Percentiles rank a stretch among this genome's conserved stretches.
Conservation (phyloP, 2,329 filamentous ascomycete species). For the Penicillium sp. region DNA sequence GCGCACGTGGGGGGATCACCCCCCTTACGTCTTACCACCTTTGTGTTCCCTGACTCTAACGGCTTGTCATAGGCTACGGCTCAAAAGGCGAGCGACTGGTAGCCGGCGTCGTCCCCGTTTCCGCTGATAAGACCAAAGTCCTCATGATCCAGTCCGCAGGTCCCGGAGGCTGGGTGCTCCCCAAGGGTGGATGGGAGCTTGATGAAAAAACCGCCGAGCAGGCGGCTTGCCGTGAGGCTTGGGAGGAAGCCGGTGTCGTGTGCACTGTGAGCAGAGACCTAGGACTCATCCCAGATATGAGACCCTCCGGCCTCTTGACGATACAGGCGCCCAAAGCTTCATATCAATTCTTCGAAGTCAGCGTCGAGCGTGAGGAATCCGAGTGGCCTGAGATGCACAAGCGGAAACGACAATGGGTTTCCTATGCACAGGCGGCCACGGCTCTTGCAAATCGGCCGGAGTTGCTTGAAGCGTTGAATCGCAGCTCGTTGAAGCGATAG, state of each 20-base stretch:
- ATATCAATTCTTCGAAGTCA: conserved; percentile 69
- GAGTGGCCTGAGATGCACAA: conserved; percentile 96
- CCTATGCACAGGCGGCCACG: conserved; percentile 75
- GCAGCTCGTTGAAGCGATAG: conserved; percentile 66
- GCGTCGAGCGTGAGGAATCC: conserved; percentile 78
- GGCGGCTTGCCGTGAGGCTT: conserved; percentile 83
- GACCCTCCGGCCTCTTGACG: conserved; percentile 55
- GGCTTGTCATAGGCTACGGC: conserved; percentile 70
- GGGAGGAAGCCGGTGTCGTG: conserved; percentile 95
- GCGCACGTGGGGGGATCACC: conserved; percentile 24
- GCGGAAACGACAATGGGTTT: conserved; percentile 85
- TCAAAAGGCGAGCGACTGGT: conserved; percentile 90
- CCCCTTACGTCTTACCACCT: conserved; percentile 6
- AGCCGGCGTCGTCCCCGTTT: conserved; percentile 88
- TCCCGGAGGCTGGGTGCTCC: conserved; percentile 90
- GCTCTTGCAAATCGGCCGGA: conserved; percentile 77
- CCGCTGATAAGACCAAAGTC: conserved; percentile 79
- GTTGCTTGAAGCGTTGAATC: conserved; percentile 79
- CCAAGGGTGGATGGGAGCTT: conserved; percentile 96
- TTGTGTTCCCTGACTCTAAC: conserved; percentile 20
- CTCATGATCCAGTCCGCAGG: conserved; percentile 90
- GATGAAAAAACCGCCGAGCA: conserved; percentile 87
- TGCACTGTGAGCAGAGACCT: conserved; percentile 82
- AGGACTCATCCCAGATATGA: conserved; percentile 79
- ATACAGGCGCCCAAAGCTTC: conserved; percentile 65